Base-by-base conservation (phyloP, 306 rosid genomes). In the Glycine latifolia region DNA sequence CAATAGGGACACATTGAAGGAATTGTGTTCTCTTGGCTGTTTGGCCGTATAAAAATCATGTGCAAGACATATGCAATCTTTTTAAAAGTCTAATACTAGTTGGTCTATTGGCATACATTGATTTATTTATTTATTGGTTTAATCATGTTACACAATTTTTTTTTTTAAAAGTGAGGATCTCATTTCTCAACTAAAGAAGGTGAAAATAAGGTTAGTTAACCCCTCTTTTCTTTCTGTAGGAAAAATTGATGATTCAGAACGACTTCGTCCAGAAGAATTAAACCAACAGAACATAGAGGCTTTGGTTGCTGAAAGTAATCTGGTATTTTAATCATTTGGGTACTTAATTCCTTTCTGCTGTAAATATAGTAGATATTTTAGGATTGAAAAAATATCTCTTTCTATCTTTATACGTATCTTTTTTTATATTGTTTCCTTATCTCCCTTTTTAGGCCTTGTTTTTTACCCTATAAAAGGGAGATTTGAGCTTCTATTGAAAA, bases 251-350 rank as follows among this genome's bases (percentile, higher is more conserved):
- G 94, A 91, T 77, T 90, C 97, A 3, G 99, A 95, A 74, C 90
- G 92, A 69, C 96, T 95, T 73, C 93, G 96, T 67, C 99, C 99
- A 20, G 99, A 95, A 85, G 99, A 95, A 88, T 85, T 95, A 83
- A 95, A 95, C 84, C 99, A 95, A 71, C 99, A 95, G 78, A 95
- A 90, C 77, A 95, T 95, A 83, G 98, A 95, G 89, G 99, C 99
- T 66, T 82, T 95, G 88, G 96, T 95, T 86, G 97, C 99, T 13
- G 99, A 95, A 88, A 90, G 71, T 86, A 93, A 95, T 89, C 87
- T 93, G 99, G 98, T 95, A 91, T 37, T 81, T 72, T 66, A 70
- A 16, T 62, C 52, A 52, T 37, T 7, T 75, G 48, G 53, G 52
- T 81, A 76, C 59, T 74, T 13, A 10, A 67, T 47, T 60, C 69